Evolutionary conservation across 2,329 filamentous ascomycete genomes (phyloP).

Genomic region (Colletotrichum sp.): DNA sequence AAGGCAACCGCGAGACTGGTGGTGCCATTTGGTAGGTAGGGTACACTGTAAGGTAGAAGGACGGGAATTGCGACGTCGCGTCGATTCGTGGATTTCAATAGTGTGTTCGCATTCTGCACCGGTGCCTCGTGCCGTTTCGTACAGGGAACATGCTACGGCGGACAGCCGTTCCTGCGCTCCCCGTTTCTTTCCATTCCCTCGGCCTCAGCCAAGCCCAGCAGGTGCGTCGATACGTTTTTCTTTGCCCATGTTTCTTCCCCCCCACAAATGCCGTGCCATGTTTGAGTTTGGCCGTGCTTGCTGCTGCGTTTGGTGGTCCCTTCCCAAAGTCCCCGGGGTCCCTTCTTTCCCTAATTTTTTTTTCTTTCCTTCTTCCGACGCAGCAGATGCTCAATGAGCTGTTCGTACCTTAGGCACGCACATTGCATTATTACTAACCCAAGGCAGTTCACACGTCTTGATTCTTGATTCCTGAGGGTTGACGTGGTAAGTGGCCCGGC

Average conservation of each 20-base stretch:
- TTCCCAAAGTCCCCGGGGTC: background rate
- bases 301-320: background rate
- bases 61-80: background rate
- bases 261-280: background rate
- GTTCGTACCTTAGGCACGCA: background rate
- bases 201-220: background rate
- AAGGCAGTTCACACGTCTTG: background rate
- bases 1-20: conserved; percentile 4
- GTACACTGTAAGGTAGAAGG: background rate
- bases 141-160: conserved; percentile 2
- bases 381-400: background rate
- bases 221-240: background rate
- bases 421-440: background rate
- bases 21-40: background rate
- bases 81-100: background rate
- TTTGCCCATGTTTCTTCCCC: background rate
- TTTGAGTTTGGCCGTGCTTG: background rate
- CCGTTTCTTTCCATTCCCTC: background rate
- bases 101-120: background rate
- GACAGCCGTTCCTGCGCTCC: conserved; percentile 1
- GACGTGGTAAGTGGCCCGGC: background rate
- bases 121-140: background rate
- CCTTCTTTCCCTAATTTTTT: background rate
- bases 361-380: background rate
- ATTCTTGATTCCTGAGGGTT: background rate